Evolutionary conservation across 2,329 filamentous ascomycete species (phyloP), one percentile per base, ranked within the genome.

Genomic region (Colletotrichum acutatum): DNA sequence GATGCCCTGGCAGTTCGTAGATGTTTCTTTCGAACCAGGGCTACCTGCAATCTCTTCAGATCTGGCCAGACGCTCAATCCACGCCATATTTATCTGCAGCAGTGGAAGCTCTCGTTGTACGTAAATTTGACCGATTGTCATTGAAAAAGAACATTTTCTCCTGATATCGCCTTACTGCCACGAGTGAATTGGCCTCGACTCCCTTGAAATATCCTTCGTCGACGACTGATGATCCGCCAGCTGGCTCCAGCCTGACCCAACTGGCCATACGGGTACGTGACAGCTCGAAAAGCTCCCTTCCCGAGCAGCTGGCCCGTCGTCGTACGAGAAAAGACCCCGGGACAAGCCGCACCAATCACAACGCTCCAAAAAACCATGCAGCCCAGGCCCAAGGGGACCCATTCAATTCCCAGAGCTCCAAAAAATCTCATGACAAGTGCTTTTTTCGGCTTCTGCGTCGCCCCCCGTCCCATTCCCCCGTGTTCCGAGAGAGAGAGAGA

Each of bases 401-500:
- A 52, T 53, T 24, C 42, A 63, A 60, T 46, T 67, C 56, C n/a
- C 22, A 68, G 46, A 54, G 46, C 30, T 65, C 67, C 60, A 58
- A 70, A 70, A 70, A 70, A 70, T 70, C 68, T 70, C 68, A 66
- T 70, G 68, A 66, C 59, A 71, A 34, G 60, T 46, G 42, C 42
- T 46, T 46, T 46, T 46, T 46, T 46, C 19, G 16, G 42, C 6
- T 46, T n/a, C 42, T n/a, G 42, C 16, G 16, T n/a, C 19, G 16
- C 42, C 42, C 42, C 60, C 46, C 59, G 54, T 66, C 37, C 71
- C 62, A 52, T 54, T 60, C 49, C 63, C 58, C 60, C 53, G 63
- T 54, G 42, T 61, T 53, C 63, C 59, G 63, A 32, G 30, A 56
- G 24, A 54, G 30, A 32, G 32, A 34, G n/a, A 52, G 11, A 22